These are phyloP conservation scores for Aspergillus incahuasiensis DNA, from an alignment of 495 filamentous ascomycete species.

Conservation along the genomic window DNA sequence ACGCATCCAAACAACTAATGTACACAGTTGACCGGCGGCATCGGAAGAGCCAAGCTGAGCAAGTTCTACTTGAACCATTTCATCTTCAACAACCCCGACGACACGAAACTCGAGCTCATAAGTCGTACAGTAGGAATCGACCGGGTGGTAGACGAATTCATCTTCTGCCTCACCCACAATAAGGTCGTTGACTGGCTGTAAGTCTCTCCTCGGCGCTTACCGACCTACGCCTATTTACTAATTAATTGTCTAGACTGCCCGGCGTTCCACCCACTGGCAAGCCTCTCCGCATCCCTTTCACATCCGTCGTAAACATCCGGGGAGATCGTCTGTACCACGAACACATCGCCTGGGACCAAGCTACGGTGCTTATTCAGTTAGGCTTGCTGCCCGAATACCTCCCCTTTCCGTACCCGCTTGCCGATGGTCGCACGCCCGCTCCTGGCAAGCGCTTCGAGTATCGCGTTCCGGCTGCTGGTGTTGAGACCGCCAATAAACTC, in stretches of 20 bases:
- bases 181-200: constrained; percentile 65
- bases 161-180: constrained; percentile 61
- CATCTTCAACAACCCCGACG: constrained; percentile 64
- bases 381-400: constrained; percentile 62
- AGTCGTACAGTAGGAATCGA: constrained; percentile 62
- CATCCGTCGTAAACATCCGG: constrained; percentile 68
- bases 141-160: constrained; percentile 55
- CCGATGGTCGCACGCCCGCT: constrained; percentile 32
- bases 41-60: constrained; percentile 57
- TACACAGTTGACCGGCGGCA: constrained; percentile 59
- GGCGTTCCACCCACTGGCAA: constrained; percentile 66
- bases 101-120: constrained; percentile 61
- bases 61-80: constrained; percentile 72
- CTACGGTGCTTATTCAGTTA: constrained; percentile 66
- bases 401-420: constrained; percentile 51
- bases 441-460: constrained; percentile 51
- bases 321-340: constrained; percentile 75
- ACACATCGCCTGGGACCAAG: constrained; percentile 84
- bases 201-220: no score
- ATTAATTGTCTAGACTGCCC: constrained; percentile 42
- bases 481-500: constrained; percentile 61
- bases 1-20: neutral
- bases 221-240: no score
- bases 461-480: constrained; percentile 63
- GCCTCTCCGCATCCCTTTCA: constrained; percentile 62